Percentiles rank a stretch among this genome's conserved stretches.
Conservation (phyloP, 164 flowering plant species). For the Litsea cubeba region DNA sequence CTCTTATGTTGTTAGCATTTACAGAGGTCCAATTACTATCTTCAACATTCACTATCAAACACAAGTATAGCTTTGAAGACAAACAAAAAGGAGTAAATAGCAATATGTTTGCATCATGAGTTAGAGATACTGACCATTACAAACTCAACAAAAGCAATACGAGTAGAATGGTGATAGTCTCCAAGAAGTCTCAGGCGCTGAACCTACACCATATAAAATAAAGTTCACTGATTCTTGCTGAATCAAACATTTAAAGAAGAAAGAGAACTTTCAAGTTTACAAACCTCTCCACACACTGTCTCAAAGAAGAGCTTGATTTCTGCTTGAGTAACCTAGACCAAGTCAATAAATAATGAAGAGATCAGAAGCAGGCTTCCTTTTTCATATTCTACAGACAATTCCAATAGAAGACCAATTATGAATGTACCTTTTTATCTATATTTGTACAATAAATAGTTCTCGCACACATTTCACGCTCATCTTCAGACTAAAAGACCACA, state of each 20-base stretch:
- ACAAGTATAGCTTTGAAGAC: not conserved
- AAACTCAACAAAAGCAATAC: conserved; percentile 88
- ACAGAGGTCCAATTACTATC: not conserved
- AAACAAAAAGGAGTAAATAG: too few species aligned
- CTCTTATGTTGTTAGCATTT: not conserved
- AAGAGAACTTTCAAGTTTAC: conserved; percentile 11
- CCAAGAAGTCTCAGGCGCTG: conserved; percentile 72
- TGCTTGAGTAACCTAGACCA: conserved; percentile 60
- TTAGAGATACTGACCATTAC: conserved; percentile 41
- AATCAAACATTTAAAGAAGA: not conserved
- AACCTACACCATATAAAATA: conserved; percentile 40
- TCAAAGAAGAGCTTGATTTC: conserved; percentile 77
- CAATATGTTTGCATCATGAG: not conserved
- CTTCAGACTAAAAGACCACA: conserved; percentile 48
- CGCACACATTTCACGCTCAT: conserved; percentile 87
- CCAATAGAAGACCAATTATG: not conserved
- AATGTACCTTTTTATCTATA: conserved; percentile 74
- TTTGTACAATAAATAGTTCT: conserved; percentile 84
- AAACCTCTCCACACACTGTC: conserved; percentile 75
- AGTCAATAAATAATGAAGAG: not conserved
- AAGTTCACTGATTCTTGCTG: not conserved
- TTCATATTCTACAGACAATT: conserved; percentile 5
- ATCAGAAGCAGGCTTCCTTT: not conserved
- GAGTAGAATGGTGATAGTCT: conserved; percentile 74
- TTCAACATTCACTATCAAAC: not conserved